Percentiles rank a stretch among this genome's conserved stretches.
Evolutionary conservation across 2,329 filamentous ascomycete species (phyloP).

Genomic region (Rhynchosporium graminicola): DNA sequence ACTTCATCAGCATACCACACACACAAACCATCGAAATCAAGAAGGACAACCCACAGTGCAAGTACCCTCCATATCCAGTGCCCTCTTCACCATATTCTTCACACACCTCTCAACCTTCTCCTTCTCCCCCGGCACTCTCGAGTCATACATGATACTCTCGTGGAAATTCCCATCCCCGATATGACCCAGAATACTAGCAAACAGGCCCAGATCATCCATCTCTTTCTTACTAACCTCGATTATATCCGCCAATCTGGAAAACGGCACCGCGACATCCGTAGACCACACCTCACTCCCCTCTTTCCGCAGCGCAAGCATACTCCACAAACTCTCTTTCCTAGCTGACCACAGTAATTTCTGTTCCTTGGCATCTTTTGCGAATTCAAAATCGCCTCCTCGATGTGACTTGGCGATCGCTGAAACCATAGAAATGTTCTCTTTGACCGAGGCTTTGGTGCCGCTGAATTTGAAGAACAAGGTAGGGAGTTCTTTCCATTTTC

Average conservation of each 20-base stretch:
- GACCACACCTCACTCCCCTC: conserved; percentile 75
- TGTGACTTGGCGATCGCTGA: conserved; percentile 66
- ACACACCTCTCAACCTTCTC: conserved; percentile 79
- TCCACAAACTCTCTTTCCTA: conserved; percentile 82
- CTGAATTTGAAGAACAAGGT: conserved; percentile 87
- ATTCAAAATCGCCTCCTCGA: conserved; percentile 70
- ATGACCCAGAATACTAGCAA: conserved; percentile 85
- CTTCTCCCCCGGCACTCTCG: conserved; percentile 65
- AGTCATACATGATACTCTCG: conserved; percentile 86
- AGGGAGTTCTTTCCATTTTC: conserved; percentile 72
- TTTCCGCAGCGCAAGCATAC: conserved; percentile 70
- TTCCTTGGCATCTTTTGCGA: conserved; percentile 70
- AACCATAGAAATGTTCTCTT: conserved; percentile 73
- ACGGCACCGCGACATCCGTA: conserved; percentile 82
- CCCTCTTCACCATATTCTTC: conserved; percentile 87
- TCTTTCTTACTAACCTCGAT: conserved; percentile 85
- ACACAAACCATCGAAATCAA: conserved; percentile 11
- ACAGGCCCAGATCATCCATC: conserved; percentile 81
- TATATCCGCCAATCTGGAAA: conserved; percentile 72
- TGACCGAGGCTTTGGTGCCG: conserved; percentile 75
- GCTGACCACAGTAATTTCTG: conserved; percentile 78
- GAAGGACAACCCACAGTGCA: conserved; percentile 58
- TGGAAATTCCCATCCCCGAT: conserved; percentile 96
- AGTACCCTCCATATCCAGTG: conserved; percentile 90
- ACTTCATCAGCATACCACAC: background rate